Evolutionary conservation across 2,329 filamentous ascomycete species (phyloP), one percentile per base, ranked within the genome.

Genomic region (Apiospora malaysiana): DNA sequence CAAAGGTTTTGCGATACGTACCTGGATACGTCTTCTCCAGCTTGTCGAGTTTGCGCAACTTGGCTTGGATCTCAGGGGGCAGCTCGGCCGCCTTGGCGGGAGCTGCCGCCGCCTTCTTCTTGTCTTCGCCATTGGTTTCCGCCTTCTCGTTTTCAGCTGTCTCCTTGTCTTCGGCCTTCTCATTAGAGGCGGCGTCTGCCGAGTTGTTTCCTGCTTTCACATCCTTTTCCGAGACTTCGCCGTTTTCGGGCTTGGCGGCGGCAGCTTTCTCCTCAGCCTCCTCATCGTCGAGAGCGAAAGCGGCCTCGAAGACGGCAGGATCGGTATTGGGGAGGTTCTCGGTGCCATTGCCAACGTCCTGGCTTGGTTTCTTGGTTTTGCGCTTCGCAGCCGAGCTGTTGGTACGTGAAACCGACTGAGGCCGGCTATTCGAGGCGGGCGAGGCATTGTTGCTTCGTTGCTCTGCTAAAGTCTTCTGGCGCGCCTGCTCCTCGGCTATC

Each of bases 401-500:
- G 32, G 77, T 78, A 66, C 80, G 78, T 25, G 83, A 85, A 66
- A 82, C 81, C 67, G 85, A 88, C 73, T 78, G 83, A 9, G 85
- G 83, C 69, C 84, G 80, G 74, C 80, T 80, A 72, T 83, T 79
- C 70, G 86, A 75, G 77, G 85, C 72, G 81, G 83, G 78, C 71
- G 83, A 81, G 77, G 81, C 77, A 76, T 83, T 77, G 71, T 82
- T 82, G 75, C 81, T 77, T 76, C 87, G 82, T 69, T 85, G 84
- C 6, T 85, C 80, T 73, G 85, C 77, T 51, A 83, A 76, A 68
- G 85, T 82, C 78, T 89, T 89, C 79, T 94, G 92, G 71, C 93
- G 92, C 71, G 94, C 93, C 82, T 97, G 94, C 83, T 98, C 95
- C 83, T 97, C 94, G 77, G 94, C 93, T 78, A 98, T 96, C 77